Evolutionary conservation across 75 land plant genomes (phyloP).

Genomic region (Sequoia sempervirens): DNA sequence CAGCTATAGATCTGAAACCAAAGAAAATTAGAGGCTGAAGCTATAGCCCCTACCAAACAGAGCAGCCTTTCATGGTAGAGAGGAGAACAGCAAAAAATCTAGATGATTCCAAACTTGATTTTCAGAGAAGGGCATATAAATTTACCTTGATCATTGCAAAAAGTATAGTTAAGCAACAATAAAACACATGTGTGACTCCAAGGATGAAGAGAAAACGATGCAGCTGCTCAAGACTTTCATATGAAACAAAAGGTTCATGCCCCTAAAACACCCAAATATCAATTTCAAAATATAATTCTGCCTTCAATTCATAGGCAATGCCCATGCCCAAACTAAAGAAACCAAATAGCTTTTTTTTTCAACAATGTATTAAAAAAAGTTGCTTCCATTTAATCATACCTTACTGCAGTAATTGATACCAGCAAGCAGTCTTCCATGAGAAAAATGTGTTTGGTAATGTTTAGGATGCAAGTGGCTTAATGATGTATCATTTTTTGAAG

Average conservation of each 20-base stretch:
- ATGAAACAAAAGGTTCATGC: conserved; percentile 69
- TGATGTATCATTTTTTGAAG: conserved; percentile 2
- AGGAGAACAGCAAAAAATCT: background rate
- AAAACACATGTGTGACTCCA: conserved; percentile 72
- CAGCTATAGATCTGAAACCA: conserved; percentile 76
- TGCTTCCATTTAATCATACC: background rate
- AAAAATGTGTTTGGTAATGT: background rate
- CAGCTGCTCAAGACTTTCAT: conserved; percentile 68
- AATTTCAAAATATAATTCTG: background rate
- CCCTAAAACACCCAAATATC: conserved; percentile 34
- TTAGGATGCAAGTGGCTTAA: background rate
- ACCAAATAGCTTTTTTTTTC: background rate
- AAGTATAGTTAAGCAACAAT: conserved; percentile 58
- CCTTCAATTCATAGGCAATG: background rate
- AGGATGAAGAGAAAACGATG: conserved; percentile 72
- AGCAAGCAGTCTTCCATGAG: background rate
- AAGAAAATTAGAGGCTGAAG: background rate
- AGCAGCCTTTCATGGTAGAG: background rate
- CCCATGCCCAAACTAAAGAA: background rate
- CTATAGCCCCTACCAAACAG: background rate
- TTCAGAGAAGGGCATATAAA: background rate
- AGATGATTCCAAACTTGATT: background rate
- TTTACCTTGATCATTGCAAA: conserved; percentile 71
- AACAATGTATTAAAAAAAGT: background rate
- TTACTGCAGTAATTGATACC: background rate